Base-by-base conservation (phyloP, 2,329 filamentous ascomycete species). In the Fusarium ambrosium region DNA sequence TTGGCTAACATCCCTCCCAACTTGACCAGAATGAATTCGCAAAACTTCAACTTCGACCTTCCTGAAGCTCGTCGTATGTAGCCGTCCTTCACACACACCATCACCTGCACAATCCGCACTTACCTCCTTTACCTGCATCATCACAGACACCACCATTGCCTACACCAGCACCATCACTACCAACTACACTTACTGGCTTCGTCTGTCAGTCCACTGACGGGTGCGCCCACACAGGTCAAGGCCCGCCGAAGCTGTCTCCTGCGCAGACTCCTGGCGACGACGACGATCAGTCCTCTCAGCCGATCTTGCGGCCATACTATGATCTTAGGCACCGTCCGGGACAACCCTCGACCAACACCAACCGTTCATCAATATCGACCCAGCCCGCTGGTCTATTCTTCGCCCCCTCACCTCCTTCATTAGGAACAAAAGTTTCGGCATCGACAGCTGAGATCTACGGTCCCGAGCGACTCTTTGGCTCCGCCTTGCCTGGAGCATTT, bases 371-470 rank as follows among this genome's bases (percentile, higher is more conserved):
- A 18, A 72, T 78, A 29, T 83, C 83, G 20, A 80, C 84, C 18
- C 83, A 84, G 41, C 81, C 81, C 29, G 81, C 82, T 20, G 75
- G 68, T 66, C 78, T 72, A 65, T 80, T 72, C 69, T 81, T 79
- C 73, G 82, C 82, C 2, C 84, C 85, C 2, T 84, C 85, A 20
- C 85, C 84, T 37, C 83, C 84, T 11, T 81, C 82, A 34, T 77
- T 81, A 22, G 58, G 56, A 62, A 72, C 72, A 27, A 74, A 73
- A 29, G 51, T 73, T 37, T 75, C 73, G 20, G 75, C 80, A 34
- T 84, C 85, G 37, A 77, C 80, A 32, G 72, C 82, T 59, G 86
- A 88, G 68, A 80, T 86, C 34, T 86, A 87, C 81, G 86, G 85
- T 4, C 83, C 84, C 8, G 84, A 86, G 55, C 82, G 84, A 65